These are phyloP conservation scores for Cenchrus americanus DNA, from an alignment of 176 grass and related monocot genomes.

Conservation along the genomic window DNA sequence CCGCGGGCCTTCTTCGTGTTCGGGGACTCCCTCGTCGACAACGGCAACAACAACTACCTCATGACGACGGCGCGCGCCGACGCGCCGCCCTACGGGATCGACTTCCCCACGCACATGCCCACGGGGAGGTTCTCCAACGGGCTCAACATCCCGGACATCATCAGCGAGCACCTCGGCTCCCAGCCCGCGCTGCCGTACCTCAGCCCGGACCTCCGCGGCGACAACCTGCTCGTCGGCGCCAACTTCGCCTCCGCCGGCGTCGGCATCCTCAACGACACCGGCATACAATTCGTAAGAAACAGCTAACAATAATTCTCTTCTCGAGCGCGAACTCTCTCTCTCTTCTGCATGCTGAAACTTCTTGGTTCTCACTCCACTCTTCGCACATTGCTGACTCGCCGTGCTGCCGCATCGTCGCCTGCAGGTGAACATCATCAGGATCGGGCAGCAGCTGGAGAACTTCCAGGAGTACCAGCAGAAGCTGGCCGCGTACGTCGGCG, in stretches of 20 bases:
- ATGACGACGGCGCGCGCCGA: constrained; percentile 70
- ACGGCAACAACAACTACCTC: constrained; percentile 85
- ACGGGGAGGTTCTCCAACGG: constrained; percentile 86
- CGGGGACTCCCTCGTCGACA: constrained; percentile 83
- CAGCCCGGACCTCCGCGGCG: constrained; percentile 63
- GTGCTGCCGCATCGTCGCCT: too few relatives aligned
- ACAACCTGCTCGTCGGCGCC: constrained; percentile 72
- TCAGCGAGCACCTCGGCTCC: constrained; percentile 70
- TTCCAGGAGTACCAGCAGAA: constrained; percentile 71
- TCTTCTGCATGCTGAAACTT: rapidly evolving
- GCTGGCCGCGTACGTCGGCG: constrained; percentile 58
- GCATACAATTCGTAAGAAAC: constrained; percentile 67
- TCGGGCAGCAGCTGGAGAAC: constrained; percentile 66
- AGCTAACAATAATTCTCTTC: too few relatives aligned
- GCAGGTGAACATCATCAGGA: constrained; percentile 83
- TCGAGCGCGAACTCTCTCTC: too few relatives aligned
- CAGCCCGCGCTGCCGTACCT: constrained; percentile 63
- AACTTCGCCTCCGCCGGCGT: constrained; percentile 87
- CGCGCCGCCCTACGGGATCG: constrained; percentile 77
- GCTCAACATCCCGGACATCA: constrained; percentile 79
- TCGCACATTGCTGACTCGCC: not conserved
- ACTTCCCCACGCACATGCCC: constrained; percentile 66
- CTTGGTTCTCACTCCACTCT: not conserved
- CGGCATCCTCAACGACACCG: constrained; percentile 85
- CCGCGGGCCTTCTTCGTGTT: constrained; percentile 77